Conservation (phyloP, 2,329 filamentous ascomycete genomes). For the Ceratocystis alfenasii region DNA sequence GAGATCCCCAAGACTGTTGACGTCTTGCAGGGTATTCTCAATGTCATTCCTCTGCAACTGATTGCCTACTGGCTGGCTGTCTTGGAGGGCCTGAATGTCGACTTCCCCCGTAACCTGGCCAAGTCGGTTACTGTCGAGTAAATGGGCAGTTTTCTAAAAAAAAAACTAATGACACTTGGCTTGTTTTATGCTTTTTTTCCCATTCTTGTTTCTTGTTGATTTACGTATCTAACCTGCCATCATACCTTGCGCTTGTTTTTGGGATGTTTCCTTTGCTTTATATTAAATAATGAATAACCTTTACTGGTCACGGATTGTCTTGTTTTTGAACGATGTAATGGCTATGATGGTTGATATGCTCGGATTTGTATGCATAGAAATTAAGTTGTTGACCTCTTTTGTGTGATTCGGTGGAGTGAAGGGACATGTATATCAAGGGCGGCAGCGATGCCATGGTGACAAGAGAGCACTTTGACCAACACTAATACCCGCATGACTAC, state of each 20-base stretch:
- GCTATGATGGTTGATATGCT: neutral
- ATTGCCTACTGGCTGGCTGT: conserved; percentile 99
- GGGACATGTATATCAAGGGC: no score
- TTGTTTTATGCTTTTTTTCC: conserved; percentile 23
- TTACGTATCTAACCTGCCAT: conserved; percentile 22
- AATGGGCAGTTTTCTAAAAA: conserved; percentile 24
- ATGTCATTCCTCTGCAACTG: conserved; percentile 92
- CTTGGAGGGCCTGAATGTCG: conserved; percentile 88
- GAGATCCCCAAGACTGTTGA: conserved; percentile 95
- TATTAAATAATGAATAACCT: conserved; percentile 6
- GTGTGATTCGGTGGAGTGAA: no score
- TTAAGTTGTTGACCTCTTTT: no score
- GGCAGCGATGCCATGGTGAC: no score
- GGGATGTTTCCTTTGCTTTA: conserved; percentile 16
- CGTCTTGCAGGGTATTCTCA: conserved; percentile 88
- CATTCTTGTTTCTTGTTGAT: conserved; percentile 20
- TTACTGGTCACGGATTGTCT: conserved; percentile 13
- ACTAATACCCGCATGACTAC: neutral
- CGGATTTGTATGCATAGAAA: no score
- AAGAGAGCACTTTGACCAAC: no score
- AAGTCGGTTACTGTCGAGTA: conserved; percentile 99
- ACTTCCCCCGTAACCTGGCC: conserved; percentile 96
- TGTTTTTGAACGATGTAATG: conserved; percentile 9
- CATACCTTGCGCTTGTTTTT: conserved; percentile 22
- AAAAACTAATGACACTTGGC: conserved; percentile 21